A percentile compares a stretch with the other conserved stretches of the same genome.
These are phyloP conservation scores for Neonectria sp. DNA, from an alignment of 2,329 filamentous ascomycete species.

Conservation along the genomic window DNA sequence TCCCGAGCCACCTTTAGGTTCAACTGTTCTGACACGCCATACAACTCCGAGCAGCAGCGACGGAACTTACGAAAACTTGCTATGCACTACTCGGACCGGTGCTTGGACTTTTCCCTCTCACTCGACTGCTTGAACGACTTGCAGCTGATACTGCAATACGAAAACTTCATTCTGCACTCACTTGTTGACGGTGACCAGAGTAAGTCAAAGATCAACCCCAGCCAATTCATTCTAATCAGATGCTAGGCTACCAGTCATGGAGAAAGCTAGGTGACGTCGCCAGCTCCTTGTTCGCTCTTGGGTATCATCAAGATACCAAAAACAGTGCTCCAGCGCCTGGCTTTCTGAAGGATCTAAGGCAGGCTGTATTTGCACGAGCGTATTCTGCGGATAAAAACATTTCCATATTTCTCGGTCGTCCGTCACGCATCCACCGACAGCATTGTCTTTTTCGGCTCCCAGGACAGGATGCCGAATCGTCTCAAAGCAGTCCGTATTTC, in stretches of 20 bases:
- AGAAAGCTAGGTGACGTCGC: constrained; percentile 62
- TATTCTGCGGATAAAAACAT: constrained; percentile 64
- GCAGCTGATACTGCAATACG: constrained; percentile 61
- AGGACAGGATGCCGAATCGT: background rate
- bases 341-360: constrained; percentile 59
- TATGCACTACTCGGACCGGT: constrained; percentile 40
- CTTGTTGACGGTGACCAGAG: constrained; percentile 61
- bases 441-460: constrained; percentile 56
- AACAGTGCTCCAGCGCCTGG: constrained; percentile 45
- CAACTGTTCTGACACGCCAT: constrained; percentile 23
- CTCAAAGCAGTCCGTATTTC: background rate
- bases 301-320: constrained; percentile 58
- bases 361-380: constrained; percentile 57
- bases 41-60: constrained; percentile 32
- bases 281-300: constrained; percentile 62
- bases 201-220: constrained; percentile 38
- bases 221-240: background rate
- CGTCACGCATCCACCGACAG: constrained; percentile 60
- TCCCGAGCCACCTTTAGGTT: constrained; percentile 42
- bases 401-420: constrained; percentile 65
- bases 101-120: constrained; percentile 44
- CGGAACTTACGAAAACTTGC: constrained; percentile 34
- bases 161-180: constrained; percentile 62
- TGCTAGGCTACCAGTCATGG: constrained; percentile 62
- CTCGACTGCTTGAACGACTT: constrained; percentile 58